Conservation (phyloP, 164 flowering plant species). For the Brasenia schreberi region DNA sequence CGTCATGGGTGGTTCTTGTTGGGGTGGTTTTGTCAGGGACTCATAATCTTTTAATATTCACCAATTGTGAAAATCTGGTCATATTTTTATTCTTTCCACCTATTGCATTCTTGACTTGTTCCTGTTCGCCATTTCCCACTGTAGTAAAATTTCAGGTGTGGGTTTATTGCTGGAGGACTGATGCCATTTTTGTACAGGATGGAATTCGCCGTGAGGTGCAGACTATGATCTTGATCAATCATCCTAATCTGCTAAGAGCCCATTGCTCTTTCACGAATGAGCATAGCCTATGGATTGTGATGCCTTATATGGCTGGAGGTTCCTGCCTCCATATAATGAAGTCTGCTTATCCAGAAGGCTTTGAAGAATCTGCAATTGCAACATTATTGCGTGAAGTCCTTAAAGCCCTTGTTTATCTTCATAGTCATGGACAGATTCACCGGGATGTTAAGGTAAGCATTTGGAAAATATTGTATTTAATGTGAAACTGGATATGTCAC, state of each 20-base stretch:
- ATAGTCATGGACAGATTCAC: constrained; percentile 85
- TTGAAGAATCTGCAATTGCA: constrained; percentile 91
- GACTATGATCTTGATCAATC: constrained; percentile 69
- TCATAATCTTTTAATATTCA: too few relatives aligned
- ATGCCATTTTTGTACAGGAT: constrained; percentile 14
- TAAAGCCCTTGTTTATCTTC: constrained; percentile 91
- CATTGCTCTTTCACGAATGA: constrained; percentile 40
- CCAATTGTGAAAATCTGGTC: too few relatives aligned
- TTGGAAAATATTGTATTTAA: not conserved
- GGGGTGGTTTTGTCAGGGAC: too few relatives aligned
- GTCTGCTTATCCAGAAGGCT: constrained; percentile 70
- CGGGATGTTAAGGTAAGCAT: constrained; percentile 86
- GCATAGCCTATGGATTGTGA: constrained; percentile 30
- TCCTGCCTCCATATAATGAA: constrained; percentile 95
- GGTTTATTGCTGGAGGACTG: not conserved
- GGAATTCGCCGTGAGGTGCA: constrained; percentile 76
- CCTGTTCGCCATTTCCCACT: not conserved
- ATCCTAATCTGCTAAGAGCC: constrained; percentile 64
- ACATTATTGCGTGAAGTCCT: constrained; percentile 64
- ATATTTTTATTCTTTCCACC: not conserved
- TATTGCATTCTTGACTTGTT: not conserved
- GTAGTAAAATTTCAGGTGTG: not conserved
- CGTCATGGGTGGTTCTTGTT: too few relatives aligned
- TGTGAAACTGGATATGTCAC: too few relatives aligned
- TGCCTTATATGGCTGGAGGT: constrained; percentile 97